Conservation (phyloP, 768 basidiomycete species). For the Mycena crocata region DNA sequence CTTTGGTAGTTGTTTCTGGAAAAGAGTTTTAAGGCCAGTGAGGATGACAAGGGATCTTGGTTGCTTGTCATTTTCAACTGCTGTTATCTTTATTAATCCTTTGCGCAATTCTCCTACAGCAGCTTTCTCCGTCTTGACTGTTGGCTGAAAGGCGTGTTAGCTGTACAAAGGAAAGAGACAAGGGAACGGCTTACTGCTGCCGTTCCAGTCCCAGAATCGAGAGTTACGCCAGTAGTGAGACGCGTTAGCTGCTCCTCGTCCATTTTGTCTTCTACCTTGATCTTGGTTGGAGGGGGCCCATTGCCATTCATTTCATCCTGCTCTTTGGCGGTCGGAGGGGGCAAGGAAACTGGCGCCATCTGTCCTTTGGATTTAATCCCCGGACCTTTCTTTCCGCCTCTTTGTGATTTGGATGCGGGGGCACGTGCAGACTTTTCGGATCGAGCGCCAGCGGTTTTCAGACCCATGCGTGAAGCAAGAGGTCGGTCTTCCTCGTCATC, state of each 20-base stretch:
- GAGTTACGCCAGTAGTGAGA: constrained; percentile 83
- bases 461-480: constrained; percentile 59
- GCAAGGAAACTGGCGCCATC: constrained; percentile 59
- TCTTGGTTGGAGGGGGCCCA: constrained; percentile 55
- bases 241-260: constrained; percentile 82
- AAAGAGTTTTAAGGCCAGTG: constrained; percentile 95
- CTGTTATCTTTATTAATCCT: constrained; percentile 84
- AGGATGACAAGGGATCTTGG: constrained; percentile 86
- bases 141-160: constrained; percentile 51
- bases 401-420: constrained; percentile 46
- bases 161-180: not conserved
- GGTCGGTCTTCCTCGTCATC: constrained; percentile 70
- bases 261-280: constrained; percentile 85
- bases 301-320: constrained; percentile 56
- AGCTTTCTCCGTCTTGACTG: constrained; percentile 76
- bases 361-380: constrained; percentile 72
- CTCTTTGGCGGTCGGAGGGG: constrained; percentile 53
- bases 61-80: constrained; percentile 85
- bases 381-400: constrained; percentile 66
- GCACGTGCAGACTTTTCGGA: constrained; percentile 45
- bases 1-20: constrained; percentile 97
- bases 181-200: constrained; percentile 52
- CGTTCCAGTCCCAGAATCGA: constrained; percentile 68
- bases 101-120: constrained; percentile 84
- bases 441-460: constrained; percentile 39